Evolutionary conservation across 441 rosid species (phyloP), one percentile per base, ranked within the genome.

Genomic region (Sinapis alba): DNA sequence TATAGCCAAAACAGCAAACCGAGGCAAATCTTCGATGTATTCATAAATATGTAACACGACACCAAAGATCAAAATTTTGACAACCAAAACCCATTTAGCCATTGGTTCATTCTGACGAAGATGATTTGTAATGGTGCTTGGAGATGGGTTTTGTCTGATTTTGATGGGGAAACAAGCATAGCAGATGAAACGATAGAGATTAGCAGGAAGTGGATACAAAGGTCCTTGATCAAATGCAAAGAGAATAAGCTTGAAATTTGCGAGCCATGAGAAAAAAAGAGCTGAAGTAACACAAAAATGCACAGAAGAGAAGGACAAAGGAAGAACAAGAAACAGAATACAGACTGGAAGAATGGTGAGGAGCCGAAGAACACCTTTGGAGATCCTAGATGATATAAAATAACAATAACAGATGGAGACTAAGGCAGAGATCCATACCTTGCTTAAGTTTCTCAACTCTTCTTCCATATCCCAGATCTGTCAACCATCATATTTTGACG

Each of bases 181-280:
- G 69, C 79, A 77, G 60, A 87, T 75, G 91, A 93, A 91, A 53
- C 84, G 88, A 82, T 54, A 20, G 54, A 89, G 80, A 4, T 69
- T 74, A 4, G 85, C 63, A 6, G 84, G 79, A 1, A 84, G 85
- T 20, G 80, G 83, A 1, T 60, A 82, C 2, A 90, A 72, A 28
- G 91, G 97, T 32, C 86, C 84, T 59, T 69, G 86, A 54, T 74
- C 81, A 26, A 93, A 85, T 73, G 90, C 74, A 78, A 89, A 83
- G 62, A 90, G 95, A 69, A 90, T 80, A 82, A 93, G 98, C 62
- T 83, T 89, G 82, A 78, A 87, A 71, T 65, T 87, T 73, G 86
- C 84, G 1, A 88, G 93, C 97, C 95, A 90, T 1, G 81, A 27
- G 7, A 93, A 80, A 66, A 82, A 85, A 78, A 84, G 87, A 51